These are phyloP conservation scores for Leccinum barrowsii DNA, from an alignment of 768 basidiomycete species.

Conservation along the genomic window DNA sequence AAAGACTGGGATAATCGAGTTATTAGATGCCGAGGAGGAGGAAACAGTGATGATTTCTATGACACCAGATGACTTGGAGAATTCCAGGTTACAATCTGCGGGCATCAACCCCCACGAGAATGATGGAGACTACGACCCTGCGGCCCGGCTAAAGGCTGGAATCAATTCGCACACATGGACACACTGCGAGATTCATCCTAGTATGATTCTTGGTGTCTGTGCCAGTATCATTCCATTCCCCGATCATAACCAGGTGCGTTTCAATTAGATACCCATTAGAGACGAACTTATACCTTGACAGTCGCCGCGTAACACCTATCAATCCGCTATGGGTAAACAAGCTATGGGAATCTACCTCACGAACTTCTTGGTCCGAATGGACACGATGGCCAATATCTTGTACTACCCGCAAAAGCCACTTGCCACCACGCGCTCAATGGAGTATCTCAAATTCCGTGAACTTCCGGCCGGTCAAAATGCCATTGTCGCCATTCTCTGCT, in stretches of 20 bases:
- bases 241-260: slow-evolving; percentile 92
- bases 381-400: slow-evolving; percentile 99
- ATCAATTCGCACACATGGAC: slow-evolving; percentile 92
- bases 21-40: slow-evolving; percentile 97
- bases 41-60: slow-evolving; percentile 99
- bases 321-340: slow-evolving; percentile 99
- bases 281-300: slow-evolving; percentile 31
- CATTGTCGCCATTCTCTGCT: slow-evolving; percentile 96
- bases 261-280: background rate
- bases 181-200: slow-evolving; percentile 98
- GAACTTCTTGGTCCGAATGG: slow-evolving; percentile 98
- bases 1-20: slow-evolving; percentile 85
- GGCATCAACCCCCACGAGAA: slow-evolving; percentile 56
- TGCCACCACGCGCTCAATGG: slow-evolving; percentile 98
- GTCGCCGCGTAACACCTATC: slow-evolving; percentile 99
- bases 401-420: slow-evolving; percentile 99
- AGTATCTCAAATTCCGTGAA: slow-evolving; percentile 97
- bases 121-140: slow-evolving; percentile 77
- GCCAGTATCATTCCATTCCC: slow-evolving; percentile 99
- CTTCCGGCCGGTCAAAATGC: slow-evolving; percentile 99
- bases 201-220: slow-evolving; percentile 98
- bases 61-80: slow-evolving; percentile 94
- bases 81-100: slow-evolving; percentile 63
- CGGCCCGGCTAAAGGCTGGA: slow-evolving; percentile 82
- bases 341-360: slow-evolving; percentile 99